Evolutionary conservation across 177 flowering plant genomes (phyloP), one percentile per base, ranked within the genome.

Genomic region (Telopea speciosissima): DNA sequence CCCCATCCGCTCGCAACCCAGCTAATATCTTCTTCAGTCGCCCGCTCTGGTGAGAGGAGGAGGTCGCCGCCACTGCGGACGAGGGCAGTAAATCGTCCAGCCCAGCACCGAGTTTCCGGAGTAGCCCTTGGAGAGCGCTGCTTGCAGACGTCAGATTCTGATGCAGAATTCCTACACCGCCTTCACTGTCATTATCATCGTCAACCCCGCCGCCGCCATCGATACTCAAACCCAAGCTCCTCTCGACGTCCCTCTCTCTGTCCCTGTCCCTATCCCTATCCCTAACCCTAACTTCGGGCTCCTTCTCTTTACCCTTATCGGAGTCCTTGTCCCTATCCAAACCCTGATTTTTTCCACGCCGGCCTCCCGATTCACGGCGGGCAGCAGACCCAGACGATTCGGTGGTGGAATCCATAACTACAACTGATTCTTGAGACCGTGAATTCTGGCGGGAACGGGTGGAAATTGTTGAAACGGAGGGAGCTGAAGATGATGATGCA

Each of bases 1-100:
- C 99, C 1, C 98, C 98, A 59, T 96, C 99, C 0, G 99, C 95
- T 44, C 97, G 70, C 80, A 96, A 74, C 44, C 98, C 97, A 23
- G 93, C 81, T 16, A 96, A 69, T 40, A 96, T 89, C 88, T 96
- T 96, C 85, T 96, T 93, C 66, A 96, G 77, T 78, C 97, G 74
- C 24, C 97, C 97, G 45, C 82, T 91, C 83, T 90, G 96, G 26
- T 91, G 97, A 3, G 98, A 96, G 0, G 90, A 81, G 0, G 97
- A 90, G 0, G 87, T 86, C 0, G 94, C 85, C 1, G 80, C 89
- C 62, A 88, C 77, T 0, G 79, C 89, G 0, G 95, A 83, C 0
- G 97, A 86, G 0, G 97, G 98, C n/a, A 96, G 81, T 63, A 96
- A 70, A 79, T 96, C 99, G 72, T 96, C 99, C 62, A 96, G 71